Conservation (phyloP, 106 monocot genomes). For the Amphibolis antarctica region DNA sequence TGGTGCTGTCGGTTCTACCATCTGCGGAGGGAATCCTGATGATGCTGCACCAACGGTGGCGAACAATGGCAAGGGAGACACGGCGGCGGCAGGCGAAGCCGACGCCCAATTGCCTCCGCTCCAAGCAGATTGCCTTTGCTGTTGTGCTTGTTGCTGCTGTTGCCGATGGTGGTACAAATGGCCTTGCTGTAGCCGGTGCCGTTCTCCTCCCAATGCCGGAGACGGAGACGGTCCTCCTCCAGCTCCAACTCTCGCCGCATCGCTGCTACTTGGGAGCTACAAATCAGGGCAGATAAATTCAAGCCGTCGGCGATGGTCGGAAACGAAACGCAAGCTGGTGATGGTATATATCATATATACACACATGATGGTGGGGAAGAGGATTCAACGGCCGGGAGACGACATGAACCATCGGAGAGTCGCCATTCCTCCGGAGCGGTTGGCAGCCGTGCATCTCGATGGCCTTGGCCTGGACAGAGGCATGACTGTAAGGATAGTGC, state of each 20-base stretch:
- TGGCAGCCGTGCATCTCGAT: conserved; percentile 1
- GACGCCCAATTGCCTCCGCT: conserved; percentile 1
- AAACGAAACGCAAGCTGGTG: background rate
- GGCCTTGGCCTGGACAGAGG: background rate
- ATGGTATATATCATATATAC: background rate
- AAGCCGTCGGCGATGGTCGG: background rate
- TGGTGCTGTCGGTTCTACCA: background rate
- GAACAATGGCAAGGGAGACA: background rate
- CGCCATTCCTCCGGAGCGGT: conserved; percentile 5
- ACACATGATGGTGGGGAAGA: background rate
- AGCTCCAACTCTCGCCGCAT: background rate
- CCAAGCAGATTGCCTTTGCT: background rate
- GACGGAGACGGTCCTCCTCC: background rate
- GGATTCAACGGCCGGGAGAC: background rate
- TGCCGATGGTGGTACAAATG: background rate
- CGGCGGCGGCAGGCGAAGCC: background rate
- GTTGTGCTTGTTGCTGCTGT: conserved; percentile 1
- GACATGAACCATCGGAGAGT: background rate
- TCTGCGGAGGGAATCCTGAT: conserved; percentile 14
- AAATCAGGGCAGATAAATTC: background rate
- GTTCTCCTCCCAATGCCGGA: conserved; percentile 1
- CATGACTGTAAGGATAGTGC: background rate
- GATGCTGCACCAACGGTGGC: conserved; percentile 12
- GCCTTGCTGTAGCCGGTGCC: background rate
- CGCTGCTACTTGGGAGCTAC: conserved; percentile 5